Base-by-base conservation (phyloP, 164 flowering plant genomes). In the Buxus sempervirens region DNA sequence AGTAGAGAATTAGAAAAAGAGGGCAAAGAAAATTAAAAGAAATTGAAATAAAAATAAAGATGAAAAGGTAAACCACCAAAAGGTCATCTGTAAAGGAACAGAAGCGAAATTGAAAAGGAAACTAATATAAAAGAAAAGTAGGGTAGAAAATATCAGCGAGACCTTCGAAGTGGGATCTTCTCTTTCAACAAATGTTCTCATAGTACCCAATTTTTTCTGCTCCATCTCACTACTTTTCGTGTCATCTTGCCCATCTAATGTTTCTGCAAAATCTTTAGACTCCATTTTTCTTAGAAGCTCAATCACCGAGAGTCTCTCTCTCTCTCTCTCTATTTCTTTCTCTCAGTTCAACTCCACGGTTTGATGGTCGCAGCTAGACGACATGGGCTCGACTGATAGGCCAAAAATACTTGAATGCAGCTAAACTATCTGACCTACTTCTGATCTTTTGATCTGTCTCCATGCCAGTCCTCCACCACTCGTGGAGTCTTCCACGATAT, bases 161-260 rank as follows among this genome's bases (percentile, higher is more conserved):
- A 82, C 88, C 85, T 80, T 74, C 38, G 75, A 74, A 70, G 82
- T 67, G 49, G 85, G 82, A 74, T 82, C 84, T 60, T 79, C 63
- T 5, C 21, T 62, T 66, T 82, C 75, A 49, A 79, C 80, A 45
- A 58, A 32, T 48, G 71, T 70, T 68, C 86, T 76, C 85, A 85
- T 67, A 0, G 76, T 72, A 26, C 63, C 28, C 58, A 85, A 23
- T 74, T 73, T 85, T 21, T 59, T 72, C 61, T 51, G 65, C 77
- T 81, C 83, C 7, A 60, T 58, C 22, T 68, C 76, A 57, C 62
- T 64, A 48, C 45, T 60, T 27, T 27, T 53, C 48, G 13, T 59
- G 70, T 55, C 22, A 10, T 10, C 42, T 25, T 60, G 0, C 25
- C 0, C 27, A 28, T 25, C 25, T 27, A 23, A 42, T 22, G 26